Conservation (phyloP, 148 eudicot genomes). For the Hydrangea macrophylla region DNA sequence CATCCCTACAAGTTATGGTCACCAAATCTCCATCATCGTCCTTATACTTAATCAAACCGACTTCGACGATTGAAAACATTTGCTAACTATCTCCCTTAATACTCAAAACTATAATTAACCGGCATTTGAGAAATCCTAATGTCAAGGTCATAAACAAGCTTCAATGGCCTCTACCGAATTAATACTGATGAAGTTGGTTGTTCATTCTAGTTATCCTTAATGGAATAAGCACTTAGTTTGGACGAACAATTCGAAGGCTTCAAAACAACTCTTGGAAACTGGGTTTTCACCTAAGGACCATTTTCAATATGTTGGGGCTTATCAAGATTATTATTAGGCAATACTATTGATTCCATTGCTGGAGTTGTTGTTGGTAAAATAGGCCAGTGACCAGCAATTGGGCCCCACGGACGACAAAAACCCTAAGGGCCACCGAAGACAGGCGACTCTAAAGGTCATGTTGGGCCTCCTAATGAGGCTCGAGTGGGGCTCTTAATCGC, state of each 20-base stretch:
- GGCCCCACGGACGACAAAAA: conserved; percentile 90
- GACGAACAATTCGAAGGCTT: conserved; percentile 62
- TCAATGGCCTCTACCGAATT: conserved; percentile 64
- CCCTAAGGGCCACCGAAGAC: conserved; percentile 87
- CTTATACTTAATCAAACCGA: conserved; percentile 74
- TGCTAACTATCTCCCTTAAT: conserved; percentile 69
- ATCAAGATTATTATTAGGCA: conserved; percentile 38
- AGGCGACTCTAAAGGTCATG: conserved; percentile 85
- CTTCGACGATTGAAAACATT: conserved; percentile 73
- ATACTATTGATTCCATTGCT: conserved; percentile 25
- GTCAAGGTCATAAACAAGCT: conserved; percentile 91
- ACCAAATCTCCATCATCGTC: conserved; percentile 88
- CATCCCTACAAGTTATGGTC: conserved; percentile 72
- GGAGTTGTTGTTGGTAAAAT: conserved; percentile 61
- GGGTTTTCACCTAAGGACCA: conserved; percentile 54
- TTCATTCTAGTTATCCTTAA: conserved; percentile 39
- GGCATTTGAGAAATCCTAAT: conserved; percentile 92
- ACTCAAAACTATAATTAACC: conserved; percentile 60
- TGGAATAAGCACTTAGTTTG: conserved; percentile 27
- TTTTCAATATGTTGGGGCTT: conserved; percentile 41
- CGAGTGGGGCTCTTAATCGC: conserved; percentile 50
- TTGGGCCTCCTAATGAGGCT: conserved; percentile 59
- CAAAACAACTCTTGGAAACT: conserved; percentile 56
- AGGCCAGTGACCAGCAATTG: conserved; percentile 79
- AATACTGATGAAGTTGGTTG: conserved; percentile 17